Evolutionary conservation across 805 yeast species (phyloP).

Genomic region (Kuraishia capsulata): DNA sequence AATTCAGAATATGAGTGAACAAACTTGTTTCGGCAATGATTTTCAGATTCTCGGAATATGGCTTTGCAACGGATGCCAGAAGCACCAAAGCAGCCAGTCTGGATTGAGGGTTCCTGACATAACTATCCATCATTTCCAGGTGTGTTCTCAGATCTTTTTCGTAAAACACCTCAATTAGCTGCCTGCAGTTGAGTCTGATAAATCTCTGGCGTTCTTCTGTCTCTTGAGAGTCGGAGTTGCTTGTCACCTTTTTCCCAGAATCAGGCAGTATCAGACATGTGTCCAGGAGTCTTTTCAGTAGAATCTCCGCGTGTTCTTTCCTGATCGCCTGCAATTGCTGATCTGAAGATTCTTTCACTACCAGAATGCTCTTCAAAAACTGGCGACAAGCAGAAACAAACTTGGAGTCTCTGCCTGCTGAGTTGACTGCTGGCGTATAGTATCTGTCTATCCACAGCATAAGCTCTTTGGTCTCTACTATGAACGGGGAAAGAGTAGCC

Average conservation of each 20-base stretch:
- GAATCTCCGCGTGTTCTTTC: constrained; percentile 8
- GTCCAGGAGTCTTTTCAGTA: constrained; percentile 10
- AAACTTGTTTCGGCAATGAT: constrained; percentile 19
- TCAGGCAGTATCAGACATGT: constrained; percentile 11
- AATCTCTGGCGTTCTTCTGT: constrained; percentile 41
- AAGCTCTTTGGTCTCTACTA: constrained; percentile 22
- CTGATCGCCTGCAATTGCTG: constrained; percentile 6
- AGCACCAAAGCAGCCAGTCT: constrained; percentile 31
- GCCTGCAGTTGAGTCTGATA: constrained; percentile 32
- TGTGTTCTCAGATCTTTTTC: constrained; percentile 25
- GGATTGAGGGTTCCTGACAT: constrained; percentile 20
- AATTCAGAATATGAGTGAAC: constrained; percentile 26
- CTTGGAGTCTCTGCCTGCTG: constrained; percentile 41
- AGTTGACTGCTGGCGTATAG: constrained; percentile 42
- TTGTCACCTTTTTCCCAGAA: too few relatives aligned
- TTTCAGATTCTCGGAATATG: constrained; percentile 10
- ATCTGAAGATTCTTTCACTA: constrained; percentile 2
- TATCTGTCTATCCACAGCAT: constrained; percentile 41
- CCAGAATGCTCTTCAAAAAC: constrained; percentile 5
- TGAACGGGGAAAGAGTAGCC: constrained; percentile 22
- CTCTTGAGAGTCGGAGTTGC: constrained; percentile 17
- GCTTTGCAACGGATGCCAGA: constrained; percentile 23
- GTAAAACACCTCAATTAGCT: constrained; percentile 33
- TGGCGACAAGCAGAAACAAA: constrained; percentile 15
- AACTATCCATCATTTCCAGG: constrained; percentile 25